Conservation (phyloP, 2,329 filamentous ascomycete genomes). For the Dryadomyces quercivorus region DNA sequence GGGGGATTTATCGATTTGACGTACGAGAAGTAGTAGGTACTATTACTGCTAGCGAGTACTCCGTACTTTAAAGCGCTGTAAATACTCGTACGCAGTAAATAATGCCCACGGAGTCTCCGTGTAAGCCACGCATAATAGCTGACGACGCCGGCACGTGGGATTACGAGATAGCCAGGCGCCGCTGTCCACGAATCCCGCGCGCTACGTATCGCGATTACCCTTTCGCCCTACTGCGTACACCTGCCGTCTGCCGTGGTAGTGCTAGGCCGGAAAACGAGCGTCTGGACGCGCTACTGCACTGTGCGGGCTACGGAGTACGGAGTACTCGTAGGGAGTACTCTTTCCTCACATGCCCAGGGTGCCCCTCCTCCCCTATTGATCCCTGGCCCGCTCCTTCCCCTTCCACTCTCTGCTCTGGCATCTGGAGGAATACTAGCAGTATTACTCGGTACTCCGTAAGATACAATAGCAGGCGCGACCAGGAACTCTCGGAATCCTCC, state of each 20-base stretch:
- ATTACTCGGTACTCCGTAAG: neutral
- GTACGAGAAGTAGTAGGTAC: too few species aligned
- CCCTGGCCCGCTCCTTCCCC: neutral
- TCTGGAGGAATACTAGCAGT: neutral
- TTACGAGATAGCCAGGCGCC: neutral
- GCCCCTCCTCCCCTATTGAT: neutral
- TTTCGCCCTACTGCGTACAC: too few species aligned
- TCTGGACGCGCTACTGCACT: neutral
- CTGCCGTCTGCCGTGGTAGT: neutral
- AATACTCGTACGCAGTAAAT: neutral
- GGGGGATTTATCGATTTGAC: neutral
- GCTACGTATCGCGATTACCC: too few species aligned
- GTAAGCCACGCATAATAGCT: neutral
- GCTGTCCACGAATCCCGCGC: too few species aligned
- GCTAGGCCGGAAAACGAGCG: neutral
- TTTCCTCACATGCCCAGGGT: neutral
- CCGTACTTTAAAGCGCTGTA: too few species aligned
- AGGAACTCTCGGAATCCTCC: too few species aligned
- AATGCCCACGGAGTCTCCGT: too few species aligned
- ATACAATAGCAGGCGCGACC: too few species aligned
- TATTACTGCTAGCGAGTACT: too few species aligned
- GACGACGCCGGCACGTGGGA: neutral
- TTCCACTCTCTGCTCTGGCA: neutral
- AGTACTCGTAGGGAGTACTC: too few species aligned
- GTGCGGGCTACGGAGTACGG: too few species aligned